A percentile compares a stretch with the other conserved stretches of the same genome.
These are phyloP conservation scores for Onygenales sp. DNA, from an alignment of 2,329 filamentous ascomycete species.

Conservation along the genomic window DNA sequence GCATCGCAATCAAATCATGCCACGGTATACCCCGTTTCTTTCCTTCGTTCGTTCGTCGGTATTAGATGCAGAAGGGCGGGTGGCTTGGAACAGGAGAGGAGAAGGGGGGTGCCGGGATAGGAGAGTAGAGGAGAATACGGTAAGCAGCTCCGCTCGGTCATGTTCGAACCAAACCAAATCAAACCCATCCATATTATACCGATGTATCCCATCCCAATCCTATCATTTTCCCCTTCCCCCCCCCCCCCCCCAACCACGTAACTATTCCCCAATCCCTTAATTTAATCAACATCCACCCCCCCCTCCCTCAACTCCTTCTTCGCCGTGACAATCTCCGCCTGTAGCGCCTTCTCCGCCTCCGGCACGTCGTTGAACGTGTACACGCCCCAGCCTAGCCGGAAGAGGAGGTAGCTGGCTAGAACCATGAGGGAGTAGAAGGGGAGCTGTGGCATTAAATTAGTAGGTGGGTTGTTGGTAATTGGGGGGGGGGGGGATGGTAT, in stretches of 20 bases:
- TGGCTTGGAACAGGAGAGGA: too few relatives aligned
- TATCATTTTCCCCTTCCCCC: background rate
- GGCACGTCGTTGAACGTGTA: constrained; percentile 96
- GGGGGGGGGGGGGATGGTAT: background rate
- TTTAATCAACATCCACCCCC: constrained; percentile 36
- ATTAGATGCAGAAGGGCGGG: too few relatives aligned
- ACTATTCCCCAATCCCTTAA: background rate
- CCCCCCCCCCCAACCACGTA: background rate
- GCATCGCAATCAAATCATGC: too few relatives aligned
- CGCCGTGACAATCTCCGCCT: constrained; percentile 60
- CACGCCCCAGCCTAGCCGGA: constrained; percentile 84
- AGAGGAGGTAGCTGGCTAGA: constrained; percentile 85
- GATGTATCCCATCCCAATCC: too few relatives aligned
- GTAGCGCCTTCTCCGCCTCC: constrained; percentile 78
- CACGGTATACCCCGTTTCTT: too few relatives aligned
- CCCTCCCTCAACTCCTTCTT: constrained; percentile 32
- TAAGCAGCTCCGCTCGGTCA: too few relatives aligned
- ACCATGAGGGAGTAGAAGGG: constrained; percentile 88
- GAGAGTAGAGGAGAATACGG: too few relatives aligned
- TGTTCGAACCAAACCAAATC: too few relatives aligned
- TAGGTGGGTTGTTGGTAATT: constrained; percentile 1
- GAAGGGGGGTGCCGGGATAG: too few relatives aligned
- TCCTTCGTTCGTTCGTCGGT: too few relatives aligned
- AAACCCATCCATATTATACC: too few relatives aligned
- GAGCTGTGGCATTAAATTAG: constrained; percentile 48